Percentiles rank a stretch among this genome's conserved stretches.
Conservation (phyloP, 352 stramenopile genomes). For the Phytophthora quininea region DNA sequence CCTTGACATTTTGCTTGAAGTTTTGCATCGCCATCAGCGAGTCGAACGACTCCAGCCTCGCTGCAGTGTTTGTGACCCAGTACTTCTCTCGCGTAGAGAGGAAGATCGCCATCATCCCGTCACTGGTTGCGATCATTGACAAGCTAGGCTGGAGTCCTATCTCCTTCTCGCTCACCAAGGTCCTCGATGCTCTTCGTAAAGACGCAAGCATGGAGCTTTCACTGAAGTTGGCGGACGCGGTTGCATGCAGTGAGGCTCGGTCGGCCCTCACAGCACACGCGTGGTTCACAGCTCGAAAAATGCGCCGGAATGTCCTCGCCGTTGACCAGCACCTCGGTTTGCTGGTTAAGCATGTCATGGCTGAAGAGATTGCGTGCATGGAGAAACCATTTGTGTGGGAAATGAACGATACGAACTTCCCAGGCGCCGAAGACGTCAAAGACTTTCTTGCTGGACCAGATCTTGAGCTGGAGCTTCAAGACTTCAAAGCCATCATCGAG, state of each 20-base stretch:
- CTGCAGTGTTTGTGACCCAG: neutral
- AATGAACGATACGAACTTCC: slow-evolving; percentile 1
- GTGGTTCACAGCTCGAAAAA: neutral
- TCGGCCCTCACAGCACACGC: neutral
- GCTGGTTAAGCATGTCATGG: neutral
- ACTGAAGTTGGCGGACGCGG: slow-evolving; percentile 1
- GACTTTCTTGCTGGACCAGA: slow-evolving; percentile 6
- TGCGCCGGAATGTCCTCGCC: neutral
- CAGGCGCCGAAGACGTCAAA: neutral
- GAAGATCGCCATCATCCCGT: neutral
- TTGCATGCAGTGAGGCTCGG: neutral
- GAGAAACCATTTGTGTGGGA: slow-evolving; percentile 6
- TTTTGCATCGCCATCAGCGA: neutral
- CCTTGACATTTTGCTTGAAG: slow-evolving; percentile 2
- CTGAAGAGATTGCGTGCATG: neutral
- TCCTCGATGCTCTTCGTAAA: neutral
- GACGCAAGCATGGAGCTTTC: neutral
- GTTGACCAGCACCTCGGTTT: neutral
- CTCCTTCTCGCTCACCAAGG: neutral
- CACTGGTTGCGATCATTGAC: neutral
- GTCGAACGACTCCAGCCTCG: neutral
- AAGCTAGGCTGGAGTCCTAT: neutral
- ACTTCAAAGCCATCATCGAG: neutral
- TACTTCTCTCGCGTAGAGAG: neutral
- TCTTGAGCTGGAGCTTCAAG: neutral